Evolutionary conservation across 2,329 filamentous ascomycete species (phyloP).

Genomic region (Fusarium siculi): DNA sequence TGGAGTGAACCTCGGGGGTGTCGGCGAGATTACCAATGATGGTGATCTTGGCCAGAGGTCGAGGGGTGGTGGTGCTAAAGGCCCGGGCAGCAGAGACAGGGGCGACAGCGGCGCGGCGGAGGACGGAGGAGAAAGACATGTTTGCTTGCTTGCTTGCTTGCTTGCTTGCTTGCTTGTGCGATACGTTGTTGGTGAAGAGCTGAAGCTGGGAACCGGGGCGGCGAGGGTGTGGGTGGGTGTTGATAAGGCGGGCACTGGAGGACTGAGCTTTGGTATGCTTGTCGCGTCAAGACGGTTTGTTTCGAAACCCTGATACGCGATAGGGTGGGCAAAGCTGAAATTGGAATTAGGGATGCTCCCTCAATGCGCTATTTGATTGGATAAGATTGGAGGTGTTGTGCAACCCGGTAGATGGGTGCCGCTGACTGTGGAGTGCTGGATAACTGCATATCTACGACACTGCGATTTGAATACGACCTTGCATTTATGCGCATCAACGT

Average conservation of each 20-base stretch:
- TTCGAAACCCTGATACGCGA: conserved; percentile 28
- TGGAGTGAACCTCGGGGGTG: conserved; percentile 78
- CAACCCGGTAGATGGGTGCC: conserved; percentile 23
- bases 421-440: neutral
- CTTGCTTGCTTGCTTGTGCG: neutral
- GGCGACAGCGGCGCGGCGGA: conserved; percentile 61
- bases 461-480: neutral
- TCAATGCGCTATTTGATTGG: conserved; percentile 30
- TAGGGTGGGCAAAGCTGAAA: conserved; percentile 29
- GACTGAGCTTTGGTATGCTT: conserved; percentile 12
- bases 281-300: conserved; percentile 28
- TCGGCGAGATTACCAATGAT: conserved; percentile 87
- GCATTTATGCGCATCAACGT: neutral
- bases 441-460: conserved; percentile 17
- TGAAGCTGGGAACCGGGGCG: conserved; percentile 5
- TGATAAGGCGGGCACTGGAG: conserved; percentile 11
- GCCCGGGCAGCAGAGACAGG: conserved; percentile 66
- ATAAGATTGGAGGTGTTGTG: neutral
- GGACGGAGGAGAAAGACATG: conserved; percentile 65
- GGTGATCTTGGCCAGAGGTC: conserved; percentile 80
- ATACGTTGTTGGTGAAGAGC: conserved; percentile 3
- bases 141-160: neutral
- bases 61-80: conserved; percentile 78
- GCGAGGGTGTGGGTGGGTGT: conserved; percentile 3
- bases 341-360: conserved; percentile 20